Evolutionary conservation across 192 early-diverging fungal genomes (phyloP).

Genomic region (Backusella tuberculispora): DNA sequence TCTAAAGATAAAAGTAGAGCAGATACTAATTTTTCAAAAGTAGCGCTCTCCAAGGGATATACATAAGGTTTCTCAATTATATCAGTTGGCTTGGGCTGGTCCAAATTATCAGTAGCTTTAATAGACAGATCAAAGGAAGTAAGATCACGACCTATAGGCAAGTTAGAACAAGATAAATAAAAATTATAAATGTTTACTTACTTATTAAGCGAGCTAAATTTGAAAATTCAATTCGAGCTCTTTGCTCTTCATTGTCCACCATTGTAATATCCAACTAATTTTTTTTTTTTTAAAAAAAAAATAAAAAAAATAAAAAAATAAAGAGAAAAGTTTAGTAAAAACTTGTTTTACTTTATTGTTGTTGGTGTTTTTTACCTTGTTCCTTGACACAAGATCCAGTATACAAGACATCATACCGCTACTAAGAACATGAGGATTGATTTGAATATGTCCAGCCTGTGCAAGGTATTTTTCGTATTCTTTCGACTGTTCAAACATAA

Average conservation of each 20-base stretch:
- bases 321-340: not conserved
- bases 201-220: not conserved
- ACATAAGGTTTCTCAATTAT: not conserved
- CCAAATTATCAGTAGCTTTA: not conserved
- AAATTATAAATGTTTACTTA: not conserved
- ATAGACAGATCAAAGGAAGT: not conserved
- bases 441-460: not conserved
- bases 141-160: not conserved
- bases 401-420: slow-evolving; percentile 11
- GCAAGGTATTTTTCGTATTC: slow-evolving; percentile 3
- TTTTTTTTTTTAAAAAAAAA: not conserved
- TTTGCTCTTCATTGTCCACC: not conserved
- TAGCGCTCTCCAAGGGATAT: not conserved
- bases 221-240: not conserved
- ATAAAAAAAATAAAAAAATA: too few relatives aligned
- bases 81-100: not conserved
- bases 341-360: not conserved
- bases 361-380: not conserved
- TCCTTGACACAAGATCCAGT: not conserved
- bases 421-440: not conserved
- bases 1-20: not conserved
- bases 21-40: not conserved
- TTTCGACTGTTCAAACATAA: not conserved
- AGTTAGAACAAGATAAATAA: not conserved
- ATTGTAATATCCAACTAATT: not conserved